A percentile compares a stretch with the other conserved stretches of the same genome.
These are phyloP conservation scores for Pholiota microspora DNA, from an alignment of 768 basidiomycete species.

Conservation along the genomic window DNA sequence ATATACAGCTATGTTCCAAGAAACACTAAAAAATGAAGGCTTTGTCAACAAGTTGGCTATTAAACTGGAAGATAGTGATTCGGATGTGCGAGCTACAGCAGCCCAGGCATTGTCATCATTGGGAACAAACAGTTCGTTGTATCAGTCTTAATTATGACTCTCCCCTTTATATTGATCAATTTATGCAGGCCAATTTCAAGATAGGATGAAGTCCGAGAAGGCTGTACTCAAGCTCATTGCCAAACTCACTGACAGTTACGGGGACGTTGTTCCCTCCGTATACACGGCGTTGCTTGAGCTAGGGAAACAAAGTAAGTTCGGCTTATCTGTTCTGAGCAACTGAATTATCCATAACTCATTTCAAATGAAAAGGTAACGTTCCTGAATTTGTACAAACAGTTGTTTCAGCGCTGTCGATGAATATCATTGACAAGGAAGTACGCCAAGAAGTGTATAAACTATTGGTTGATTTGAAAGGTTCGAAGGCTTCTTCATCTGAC, in stretches of 20 bases:
- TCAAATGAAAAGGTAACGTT: not conserved
- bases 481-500: not conserved
- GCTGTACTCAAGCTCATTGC: not conserved
- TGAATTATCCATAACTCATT: not conserved
- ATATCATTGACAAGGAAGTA: not conserved
- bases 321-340: too few relatives aligned
- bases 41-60: not conserved
- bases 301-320: not conserved
- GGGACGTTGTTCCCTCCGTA: not conserved
- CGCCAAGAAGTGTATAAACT: not conserved
- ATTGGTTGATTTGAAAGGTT: not conserved
- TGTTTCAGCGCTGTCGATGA: not conserved
- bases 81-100: not conserved
- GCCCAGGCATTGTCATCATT: not conserved
- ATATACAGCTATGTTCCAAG: not conserved
- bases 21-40: not conserved
- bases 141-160: not conserved
- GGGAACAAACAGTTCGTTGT: not conserved
- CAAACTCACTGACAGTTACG: not conserved
- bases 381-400: not conserved
- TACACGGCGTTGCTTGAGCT: not conserved
- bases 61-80: not conserved
- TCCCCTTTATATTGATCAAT: not conserved
- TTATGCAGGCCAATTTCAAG: not conserved
- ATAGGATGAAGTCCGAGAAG: not conserved